phyloP scores from a whole-genome alignment of 1,139 yeast species.

The Groenewaldozyma sp. region DNA sequence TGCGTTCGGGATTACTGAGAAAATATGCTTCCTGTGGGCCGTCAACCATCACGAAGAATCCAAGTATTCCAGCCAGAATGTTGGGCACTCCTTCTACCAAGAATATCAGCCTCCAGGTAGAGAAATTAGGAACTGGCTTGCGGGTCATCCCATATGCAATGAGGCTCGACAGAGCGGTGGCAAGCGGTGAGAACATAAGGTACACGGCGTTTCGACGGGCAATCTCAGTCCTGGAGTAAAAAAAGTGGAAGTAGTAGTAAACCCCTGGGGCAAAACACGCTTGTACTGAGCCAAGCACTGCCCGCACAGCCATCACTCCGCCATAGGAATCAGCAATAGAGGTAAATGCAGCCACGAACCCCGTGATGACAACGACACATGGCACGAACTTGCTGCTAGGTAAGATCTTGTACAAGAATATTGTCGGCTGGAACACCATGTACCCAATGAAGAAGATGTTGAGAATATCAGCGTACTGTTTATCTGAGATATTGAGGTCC shows the following conservation, averaged over 20 bases:
- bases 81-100: conserved; percentile 34
- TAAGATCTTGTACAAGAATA: conserved; percentile 15
- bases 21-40: conserved; percentile 33
- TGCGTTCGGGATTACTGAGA: conserved; percentile 16
- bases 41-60: conserved; percentile 34
- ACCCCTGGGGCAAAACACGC: conserved; percentile 25
- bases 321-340: conserved; percentile 15
- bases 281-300: conserved; percentile 21
- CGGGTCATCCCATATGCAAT: conserved; percentile 30
- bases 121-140: conserved; percentile 10
- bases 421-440: conserved; percentile 23
- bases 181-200: conserved; percentile 32
- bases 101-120: conserved; percentile 31
- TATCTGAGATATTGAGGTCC: conserved; percentile 36
- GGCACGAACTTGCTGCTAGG: conserved; percentile 18
- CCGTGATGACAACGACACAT: conserved; percentile 18
- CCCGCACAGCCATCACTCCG: conserved; percentile 17
- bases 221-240: conserved; percentile 23
- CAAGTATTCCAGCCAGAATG: conserved; percentile 25
- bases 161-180: conserved; percentile 22
- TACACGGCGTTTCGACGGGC: conserved; percentile 45
- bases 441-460: conserved; percentile 20
- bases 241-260: conserved; percentile 23
- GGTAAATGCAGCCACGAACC: conserved; percentile 15
- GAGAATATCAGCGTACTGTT: conserved; percentile 24